These are phyloP conservation scores for Teratosphaeria zuluensis DNA, from an alignment of 2,329 filamentous ascomycete species.

Conservation along the genomic window DNA sequence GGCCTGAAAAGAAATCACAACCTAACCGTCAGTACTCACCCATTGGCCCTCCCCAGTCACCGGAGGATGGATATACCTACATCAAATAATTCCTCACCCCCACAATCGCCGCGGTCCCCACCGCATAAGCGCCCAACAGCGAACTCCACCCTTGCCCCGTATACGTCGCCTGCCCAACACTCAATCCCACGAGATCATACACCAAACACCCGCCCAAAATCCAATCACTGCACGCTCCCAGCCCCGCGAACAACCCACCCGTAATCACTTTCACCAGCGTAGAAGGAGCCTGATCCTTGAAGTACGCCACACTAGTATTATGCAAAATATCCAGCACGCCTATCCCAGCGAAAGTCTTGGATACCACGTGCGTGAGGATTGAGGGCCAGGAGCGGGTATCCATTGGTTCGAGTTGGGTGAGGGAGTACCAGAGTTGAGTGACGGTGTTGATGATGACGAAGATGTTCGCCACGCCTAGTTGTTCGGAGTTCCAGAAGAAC, in stretches of 20 bases:
- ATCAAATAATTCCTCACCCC: slow-evolving; percentile 42
- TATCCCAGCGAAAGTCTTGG: slow-evolving; percentile 52
- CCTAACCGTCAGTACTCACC: neutral
- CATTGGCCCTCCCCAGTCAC: neutral
- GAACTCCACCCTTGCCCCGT: slow-evolving; percentile 39
- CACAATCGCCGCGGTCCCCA: slow-evolving; percentile 45
- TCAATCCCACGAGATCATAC: slow-evolving; percentile 47
- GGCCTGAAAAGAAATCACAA: slow-evolving; percentile 12
- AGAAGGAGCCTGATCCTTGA: slow-evolving; percentile 38
- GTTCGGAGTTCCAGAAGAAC: slow-evolving; percentile 50
- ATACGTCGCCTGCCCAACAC: slow-evolving; percentile 45
- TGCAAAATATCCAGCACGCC: slow-evolving; percentile 51
- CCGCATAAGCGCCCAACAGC: slow-evolving; percentile 43
- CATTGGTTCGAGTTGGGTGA: slow-evolving; percentile 39
- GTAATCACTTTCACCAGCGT: slow-evolving; percentile 43
- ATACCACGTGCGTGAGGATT: slow-evolving; percentile 48
- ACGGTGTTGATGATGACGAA: slow-evolving; percentile 50
- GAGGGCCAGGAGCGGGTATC: slow-evolving; percentile 40
- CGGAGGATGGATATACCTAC: slow-evolving; percentile 31
- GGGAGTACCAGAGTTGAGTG: slow-evolving; percentile 46
- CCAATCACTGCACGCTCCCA: slow-evolving; percentile 46
- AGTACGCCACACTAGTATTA: slow-evolving; percentile 49
- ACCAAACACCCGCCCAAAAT: slow-evolving; percentile 51
- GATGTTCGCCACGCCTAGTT: slow-evolving; percentile 43
- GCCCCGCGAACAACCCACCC: slow-evolving; percentile 44